Percentiles rank a stretch among this genome's conserved stretches.
phyloP scores from a whole-genome alignment of 1,284 basidiomycete genomes.

The Inonotus obliquus region DNA sequence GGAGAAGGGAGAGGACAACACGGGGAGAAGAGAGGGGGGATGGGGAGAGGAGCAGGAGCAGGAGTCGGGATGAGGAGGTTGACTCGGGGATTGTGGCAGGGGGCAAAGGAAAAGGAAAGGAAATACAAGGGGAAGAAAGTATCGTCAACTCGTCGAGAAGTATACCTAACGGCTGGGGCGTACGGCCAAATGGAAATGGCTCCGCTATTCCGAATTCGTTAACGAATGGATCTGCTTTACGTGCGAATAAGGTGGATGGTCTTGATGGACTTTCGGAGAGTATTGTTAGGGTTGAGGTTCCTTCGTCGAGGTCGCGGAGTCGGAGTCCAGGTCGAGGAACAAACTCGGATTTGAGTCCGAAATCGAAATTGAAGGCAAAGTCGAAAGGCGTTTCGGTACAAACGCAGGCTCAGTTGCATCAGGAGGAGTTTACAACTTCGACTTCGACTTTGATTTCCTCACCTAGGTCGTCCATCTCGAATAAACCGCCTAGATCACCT shows the following conservation, averaged over 20 bases:
- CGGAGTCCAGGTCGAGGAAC: background rate
- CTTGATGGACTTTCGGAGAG: background rate
- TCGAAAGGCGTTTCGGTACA: no score
- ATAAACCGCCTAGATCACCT: background rate
- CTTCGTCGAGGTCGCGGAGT: background rate
- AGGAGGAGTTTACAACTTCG: no score
- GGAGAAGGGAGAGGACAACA: constrained; percentile 33
- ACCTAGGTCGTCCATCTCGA: background rate
- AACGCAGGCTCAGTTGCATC: no score
- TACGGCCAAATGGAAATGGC: no score
- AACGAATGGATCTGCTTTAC: no score
- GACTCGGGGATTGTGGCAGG: background rate
- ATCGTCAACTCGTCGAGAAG: background rate
- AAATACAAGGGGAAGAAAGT: background rate
- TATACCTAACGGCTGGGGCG: background rate
- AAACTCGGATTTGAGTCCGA: background rate
- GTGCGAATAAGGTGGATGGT: no score
- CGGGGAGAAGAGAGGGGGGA: background rate
- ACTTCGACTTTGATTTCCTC: background rate
- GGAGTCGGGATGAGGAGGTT: background rate
- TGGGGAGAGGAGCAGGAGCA: background rate
- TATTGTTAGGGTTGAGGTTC: background rate
- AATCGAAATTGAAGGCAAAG: background rate
- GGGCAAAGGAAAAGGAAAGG: background rate
- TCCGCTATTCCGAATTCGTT: no score